phyloP scores from a whole-genome alignment of 202 grass and related monocot species.

The Panicum virgatum region DNA sequence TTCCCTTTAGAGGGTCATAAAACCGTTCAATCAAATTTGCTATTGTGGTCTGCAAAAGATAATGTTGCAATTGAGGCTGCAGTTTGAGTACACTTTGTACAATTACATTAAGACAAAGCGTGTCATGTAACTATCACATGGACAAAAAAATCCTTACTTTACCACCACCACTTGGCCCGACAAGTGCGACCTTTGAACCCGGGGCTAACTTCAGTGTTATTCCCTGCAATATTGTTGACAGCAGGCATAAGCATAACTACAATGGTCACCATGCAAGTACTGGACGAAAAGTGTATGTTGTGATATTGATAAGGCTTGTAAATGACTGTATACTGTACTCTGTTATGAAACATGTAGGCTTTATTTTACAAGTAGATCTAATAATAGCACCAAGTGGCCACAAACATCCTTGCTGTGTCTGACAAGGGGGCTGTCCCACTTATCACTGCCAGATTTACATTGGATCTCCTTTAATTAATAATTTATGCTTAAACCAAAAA shows the following conservation, averaged over 20 bases:
- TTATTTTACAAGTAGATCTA: neutral
- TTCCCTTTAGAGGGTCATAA: constrained; percentile 96
- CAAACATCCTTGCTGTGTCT: neutral
- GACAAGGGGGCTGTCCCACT: neutral
- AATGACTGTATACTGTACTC: neutral
- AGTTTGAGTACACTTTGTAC: constrained; percentile 24
- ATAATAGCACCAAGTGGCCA: neutral
- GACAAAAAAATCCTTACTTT: constrained; percentile 59
- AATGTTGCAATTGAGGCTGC: constrained; percentile 13
- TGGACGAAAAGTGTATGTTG: neutral
- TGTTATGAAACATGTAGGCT: neutral
- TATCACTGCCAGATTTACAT: neutral
- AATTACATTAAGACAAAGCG: constrained; percentile 28
- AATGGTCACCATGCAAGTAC: constrained; percentile 18
- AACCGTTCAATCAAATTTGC: constrained; percentile 99
- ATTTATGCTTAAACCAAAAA: neutral
- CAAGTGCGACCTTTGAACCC: constrained; percentile 96
- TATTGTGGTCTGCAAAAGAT: constrained; percentile 78
- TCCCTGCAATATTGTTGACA: constrained; percentile 64
- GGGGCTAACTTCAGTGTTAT: constrained; percentile 91
- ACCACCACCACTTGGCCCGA: constrained; percentile 97
- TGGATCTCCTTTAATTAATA: neutral
- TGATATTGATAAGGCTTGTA: constrained; percentile 6
- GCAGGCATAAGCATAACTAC: constrained; percentile 1
- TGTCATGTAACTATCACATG: constrained; percentile 17